A percentile compares a stretch with the other conserved stretches of the same genome.
Evolutionary conservation across 768 basidiomycete species (phyloP).

Genomic region (Cyclocybe cylindracea): DNA sequence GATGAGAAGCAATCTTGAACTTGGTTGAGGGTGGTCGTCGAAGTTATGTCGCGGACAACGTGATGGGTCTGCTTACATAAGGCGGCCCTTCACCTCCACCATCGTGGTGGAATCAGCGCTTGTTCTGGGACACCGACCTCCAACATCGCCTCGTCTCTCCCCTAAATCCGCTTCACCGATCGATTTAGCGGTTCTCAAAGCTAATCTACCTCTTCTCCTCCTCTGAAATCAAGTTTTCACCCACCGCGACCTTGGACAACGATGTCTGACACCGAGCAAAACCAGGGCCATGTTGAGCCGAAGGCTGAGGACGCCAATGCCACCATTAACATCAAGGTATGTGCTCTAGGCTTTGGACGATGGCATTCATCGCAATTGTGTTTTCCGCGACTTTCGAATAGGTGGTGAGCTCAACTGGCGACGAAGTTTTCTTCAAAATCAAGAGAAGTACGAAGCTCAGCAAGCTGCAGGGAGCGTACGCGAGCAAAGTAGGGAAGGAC

Average conservation of each 20-base stretch:
- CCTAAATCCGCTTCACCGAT: too few relatives aligned
- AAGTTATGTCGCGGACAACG: too few relatives aligned
- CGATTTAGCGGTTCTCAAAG: too few relatives aligned
- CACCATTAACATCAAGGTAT: constrained; percentile 81
- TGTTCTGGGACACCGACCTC: too few relatives aligned
- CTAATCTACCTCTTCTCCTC: too few relatives aligned
- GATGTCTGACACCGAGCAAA: constrained; percentile 60
- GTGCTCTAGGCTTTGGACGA: background rate
- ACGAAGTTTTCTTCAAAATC: constrained; percentile 97
- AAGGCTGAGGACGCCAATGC: constrained; percentile 61
- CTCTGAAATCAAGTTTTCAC: too few relatives aligned
- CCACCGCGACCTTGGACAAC: constrained; percentile 7
- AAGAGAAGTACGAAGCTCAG: constrained; percentile 89
- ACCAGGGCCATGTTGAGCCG: constrained; percentile 40
- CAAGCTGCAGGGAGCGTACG: constrained; percentile 93
- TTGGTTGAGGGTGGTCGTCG: too few relatives aligned
- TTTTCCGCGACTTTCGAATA: constrained; percentile 25
- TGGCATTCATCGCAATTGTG: constrained; percentile 6
- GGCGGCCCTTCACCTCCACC: too few relatives aligned
- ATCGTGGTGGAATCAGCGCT: too few relatives aligned
- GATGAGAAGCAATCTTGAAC: too few relatives aligned
- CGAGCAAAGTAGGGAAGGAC: constrained; percentile 90
- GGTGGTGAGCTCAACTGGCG: constrained; percentile 76
- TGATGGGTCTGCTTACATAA: too few relatives aligned
- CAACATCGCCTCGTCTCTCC: too few relatives aligned